Evolutionary conservation across 441 rosid species (phyloP).

Genomic region (Theobroma grandiflorum): DNA sequence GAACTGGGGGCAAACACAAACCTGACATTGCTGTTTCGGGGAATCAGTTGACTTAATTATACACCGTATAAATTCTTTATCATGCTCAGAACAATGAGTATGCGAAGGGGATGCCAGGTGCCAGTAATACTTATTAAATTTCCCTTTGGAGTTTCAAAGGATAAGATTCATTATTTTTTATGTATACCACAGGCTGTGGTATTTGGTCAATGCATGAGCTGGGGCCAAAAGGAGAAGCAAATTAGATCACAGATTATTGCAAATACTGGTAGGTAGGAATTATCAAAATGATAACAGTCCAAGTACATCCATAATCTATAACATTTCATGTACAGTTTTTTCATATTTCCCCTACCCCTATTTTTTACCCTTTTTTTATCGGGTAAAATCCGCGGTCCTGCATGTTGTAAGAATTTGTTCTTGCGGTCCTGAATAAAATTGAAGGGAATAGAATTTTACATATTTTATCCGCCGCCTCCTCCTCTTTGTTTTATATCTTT

Average conservation of each 20-base stretch:
- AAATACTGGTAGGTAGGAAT: slow-evolving; percentile 24
- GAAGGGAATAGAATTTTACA: background rate
- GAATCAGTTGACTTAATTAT: slow-evolving; percentile 7
- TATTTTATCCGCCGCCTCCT: background rate
- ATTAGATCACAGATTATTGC: slow-evolving; percentile 4
- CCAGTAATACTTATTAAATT: background rate
- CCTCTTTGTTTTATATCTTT: background rate
- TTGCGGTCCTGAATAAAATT: slow-evolving; percentile 32
- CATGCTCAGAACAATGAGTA: background rate
- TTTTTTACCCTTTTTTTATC: background rate
- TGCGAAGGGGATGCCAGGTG: background rate
- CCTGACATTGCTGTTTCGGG: background rate
- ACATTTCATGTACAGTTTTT: slow-evolving; percentile 36
- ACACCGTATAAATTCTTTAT: background rate
- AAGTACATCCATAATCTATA: slow-evolving; percentile 24
- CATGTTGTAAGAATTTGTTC: slow-evolving; percentile 43
- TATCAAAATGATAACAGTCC: background rate
- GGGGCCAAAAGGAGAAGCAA: slow-evolving; percentile 18
- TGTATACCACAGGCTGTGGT: background rate
- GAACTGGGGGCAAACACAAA: slow-evolving; percentile 2
- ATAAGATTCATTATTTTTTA: background rate
- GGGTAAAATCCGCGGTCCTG: slow-evolving; percentile 23
- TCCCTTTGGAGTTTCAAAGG: background rate
- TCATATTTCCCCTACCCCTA: background rate
- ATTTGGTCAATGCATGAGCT: slow-evolving; percentile 4